A percentile compares a stretch with the other conserved stretches of the same genome.
Evolutionary conservation across 257 asterid species (phyloP).

Genomic region (Eustoma russellianum): DNA sequence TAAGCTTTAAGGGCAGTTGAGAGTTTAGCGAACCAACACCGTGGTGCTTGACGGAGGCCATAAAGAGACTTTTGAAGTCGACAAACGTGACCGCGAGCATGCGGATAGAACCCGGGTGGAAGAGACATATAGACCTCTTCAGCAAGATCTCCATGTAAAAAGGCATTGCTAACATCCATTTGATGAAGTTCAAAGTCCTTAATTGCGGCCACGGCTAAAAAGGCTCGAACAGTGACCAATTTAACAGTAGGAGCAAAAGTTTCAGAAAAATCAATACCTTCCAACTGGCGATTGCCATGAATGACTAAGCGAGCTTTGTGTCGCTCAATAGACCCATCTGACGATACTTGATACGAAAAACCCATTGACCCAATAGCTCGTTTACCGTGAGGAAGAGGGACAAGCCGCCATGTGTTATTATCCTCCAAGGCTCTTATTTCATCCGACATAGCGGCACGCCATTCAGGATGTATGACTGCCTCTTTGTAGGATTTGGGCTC

Average conservation of each 20-base stretch:
- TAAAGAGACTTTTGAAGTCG: neutral
- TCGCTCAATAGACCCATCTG: neutral
- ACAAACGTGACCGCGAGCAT: neutral
- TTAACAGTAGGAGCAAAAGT: too few species aligned
- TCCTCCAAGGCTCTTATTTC: neutral
- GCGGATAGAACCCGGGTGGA: neutral
- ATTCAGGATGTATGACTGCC: too few species aligned
- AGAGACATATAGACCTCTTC: too few species aligned
- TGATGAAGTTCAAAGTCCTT: neutral
- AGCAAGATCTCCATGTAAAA: too few species aligned
- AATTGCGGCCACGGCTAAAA: neutral
- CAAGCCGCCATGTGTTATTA: too few species aligned
- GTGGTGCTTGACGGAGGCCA: too few species aligned
- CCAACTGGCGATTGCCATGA: neutral
- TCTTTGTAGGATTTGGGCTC: too few species aligned
- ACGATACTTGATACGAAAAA: neutral
- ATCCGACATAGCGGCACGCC: too few species aligned
- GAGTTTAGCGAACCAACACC: neutral
- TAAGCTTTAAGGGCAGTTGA: neutral
- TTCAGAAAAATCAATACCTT: neutral
- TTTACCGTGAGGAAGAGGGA: neutral
- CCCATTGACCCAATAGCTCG: neutral
- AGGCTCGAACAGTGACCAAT: neutral
- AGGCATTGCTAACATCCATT: too few species aligned
- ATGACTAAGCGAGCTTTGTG: neutral